These are phyloP conservation scores for Graphilbum ipis-grandicollis DNA, from an alignment of 2,329 filamentous ascomycete genomes.

Conservation along the genomic window DNA sequence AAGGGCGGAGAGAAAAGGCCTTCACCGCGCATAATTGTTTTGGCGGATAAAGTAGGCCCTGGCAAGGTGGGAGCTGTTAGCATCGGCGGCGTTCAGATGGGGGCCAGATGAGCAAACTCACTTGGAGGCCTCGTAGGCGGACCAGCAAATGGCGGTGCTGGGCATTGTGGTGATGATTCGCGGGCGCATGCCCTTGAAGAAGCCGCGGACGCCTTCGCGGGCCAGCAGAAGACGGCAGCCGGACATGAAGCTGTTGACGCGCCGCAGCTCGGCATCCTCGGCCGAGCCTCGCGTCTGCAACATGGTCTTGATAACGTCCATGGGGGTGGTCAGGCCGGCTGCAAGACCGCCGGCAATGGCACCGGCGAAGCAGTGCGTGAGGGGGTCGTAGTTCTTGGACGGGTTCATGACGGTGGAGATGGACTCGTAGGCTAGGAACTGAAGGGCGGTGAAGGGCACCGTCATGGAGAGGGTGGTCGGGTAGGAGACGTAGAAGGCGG, in stretches of 20 bases:
- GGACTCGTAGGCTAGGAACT: slow-evolving; percentile 96
- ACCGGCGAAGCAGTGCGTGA: slow-evolving; percentile 85
- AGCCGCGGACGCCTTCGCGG: slow-evolving; percentile 70
- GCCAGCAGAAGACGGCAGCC: slow-evolving; percentile 68
- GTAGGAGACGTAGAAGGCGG: slow-evolving; percentile 95
- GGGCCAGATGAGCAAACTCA: slow-evolving; percentile 22
- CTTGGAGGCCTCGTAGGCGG: slow-evolving; percentile 53
- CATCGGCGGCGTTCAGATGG: too few relatives aligned
- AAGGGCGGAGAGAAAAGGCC: too few relatives aligned
- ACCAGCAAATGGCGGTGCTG: slow-evolving; percentile 99
- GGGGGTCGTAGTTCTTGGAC: slow-evolving; percentile 67
- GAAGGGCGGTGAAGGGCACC: slow-evolving; percentile 88
- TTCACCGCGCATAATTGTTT: slow-evolving; percentile 4
- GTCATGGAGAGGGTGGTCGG: slow-evolving; percentile 98
- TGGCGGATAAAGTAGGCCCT: slow-evolving; percentile 40
- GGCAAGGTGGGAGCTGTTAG: background rate
- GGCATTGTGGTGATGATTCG: slow-evolving; percentile 94
- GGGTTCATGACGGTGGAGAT: slow-evolving; percentile 90
- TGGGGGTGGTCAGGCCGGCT: slow-evolving; percentile 81
- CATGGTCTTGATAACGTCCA: slow-evolving; percentile 97
- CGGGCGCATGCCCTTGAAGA: slow-evolving; percentile 84
- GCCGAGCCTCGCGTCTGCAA: slow-evolving; percentile 80
- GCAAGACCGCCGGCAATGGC: slow-evolving; percentile 86
- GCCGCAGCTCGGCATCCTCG: slow-evolving; percentile 60
- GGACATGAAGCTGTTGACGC: slow-evolving; percentile 65